A percentile compares a stretch with the other conserved stretches of the same genome.
phyloP scores from a whole-genome alignment of 2,329 filamentous ascomycete genomes.

The Aspergillus tanneri region DNA sequence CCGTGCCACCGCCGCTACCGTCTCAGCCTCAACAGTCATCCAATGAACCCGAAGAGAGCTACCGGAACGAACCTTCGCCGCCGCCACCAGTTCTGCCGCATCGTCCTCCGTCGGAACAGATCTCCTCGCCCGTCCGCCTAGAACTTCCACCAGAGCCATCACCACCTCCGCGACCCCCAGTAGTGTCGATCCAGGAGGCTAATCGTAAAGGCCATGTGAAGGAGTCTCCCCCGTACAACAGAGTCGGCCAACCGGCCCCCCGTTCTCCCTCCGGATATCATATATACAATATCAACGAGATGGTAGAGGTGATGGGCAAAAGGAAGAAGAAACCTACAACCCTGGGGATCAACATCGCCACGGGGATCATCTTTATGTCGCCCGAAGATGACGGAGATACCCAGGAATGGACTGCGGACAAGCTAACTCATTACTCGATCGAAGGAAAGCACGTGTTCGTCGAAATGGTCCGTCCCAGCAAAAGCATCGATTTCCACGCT shows the following conservation, averaged over 20 bases:
- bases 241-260: slow-evolving; percentile 51
- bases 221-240: slow-evolving; percentile 57
- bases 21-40: slow-evolving; percentile 54
- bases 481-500: slow-evolving; percentile 94
- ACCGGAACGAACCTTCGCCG: slow-evolving; percentile 40
- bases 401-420: slow-evolving; percentile 91
- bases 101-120: slow-evolving; percentile 58
- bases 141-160: slow-evolving; percentile 58
- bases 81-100: slow-evolving; percentile 62
- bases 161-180: slow-evolving; percentile 42
- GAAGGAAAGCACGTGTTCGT: slow-evolving; percentile 98
- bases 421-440: slow-evolving; percentile 94
- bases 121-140: slow-evolving; percentile 57
- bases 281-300: slow-evolving; percentile 95
- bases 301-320: slow-evolving; percentile 95
- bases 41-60: slow-evolving; percentile 67
- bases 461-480: slow-evolving; percentile 86
- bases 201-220: slow-evolving; percentile 42
- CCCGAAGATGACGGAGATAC: slow-evolving; percentile 82
- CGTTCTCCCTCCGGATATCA: slow-evolving; percentile 78
- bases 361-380: slow-evolving; percentile 84
- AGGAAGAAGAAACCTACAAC: slow-evolving; percentile 99
- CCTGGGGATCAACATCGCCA: slow-evolving; percentile 85
- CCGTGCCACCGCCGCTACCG: slow-evolving; percentile 36
- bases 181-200: slow-evolving; percentile 42